Percentiles rank a stretch among this genome's conserved stretches.
Evolutionary conservation across 1,139 yeast species (phyloP).

Genomic region (Citeromyces siamensis): DNA sequence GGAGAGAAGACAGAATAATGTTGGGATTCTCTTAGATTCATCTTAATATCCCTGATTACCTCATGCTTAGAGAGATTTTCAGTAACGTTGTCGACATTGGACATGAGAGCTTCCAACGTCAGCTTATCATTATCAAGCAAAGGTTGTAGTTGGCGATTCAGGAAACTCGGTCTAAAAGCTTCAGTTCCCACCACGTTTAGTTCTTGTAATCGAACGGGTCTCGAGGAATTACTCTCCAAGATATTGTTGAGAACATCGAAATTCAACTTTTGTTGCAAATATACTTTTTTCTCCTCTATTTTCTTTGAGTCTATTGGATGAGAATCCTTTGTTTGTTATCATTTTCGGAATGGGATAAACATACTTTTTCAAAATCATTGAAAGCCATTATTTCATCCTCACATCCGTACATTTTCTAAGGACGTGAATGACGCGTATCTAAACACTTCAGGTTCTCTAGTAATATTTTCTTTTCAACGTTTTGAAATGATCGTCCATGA

Average conservation of each 20-base stretch:
- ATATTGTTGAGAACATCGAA: slow-evolving; percentile 27
- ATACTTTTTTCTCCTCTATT: slow-evolving; percentile 20
- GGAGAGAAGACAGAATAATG: slow-evolving; percentile 9
- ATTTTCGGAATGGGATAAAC: too few relatives aligned
- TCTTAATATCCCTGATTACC: slow-evolving; percentile 17
- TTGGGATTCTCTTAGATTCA: slow-evolving; percentile 16
- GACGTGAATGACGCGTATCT: too few relatives aligned
- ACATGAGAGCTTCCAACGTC: slow-evolving; percentile 27
- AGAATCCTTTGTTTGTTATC: not conserved
- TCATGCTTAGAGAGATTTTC: slow-evolving; percentile 26
- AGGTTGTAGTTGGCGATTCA: slow-evolving; percentile 42
- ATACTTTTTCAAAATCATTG: too few relatives aligned
- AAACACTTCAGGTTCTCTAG: too few relatives aligned
- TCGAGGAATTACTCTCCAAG: slow-evolving; percentile 26
- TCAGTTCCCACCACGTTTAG: slow-evolving; percentile 46
- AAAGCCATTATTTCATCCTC: too few relatives aligned
- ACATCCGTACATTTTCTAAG: too few relatives aligned
- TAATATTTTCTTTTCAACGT: too few relatives aligned
- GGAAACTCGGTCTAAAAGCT: slow-evolving; percentile 34
- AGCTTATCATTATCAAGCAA: slow-evolving; percentile 23
- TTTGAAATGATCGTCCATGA: too few relatives aligned
- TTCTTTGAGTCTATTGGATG: slow-evolving; percentile 15
- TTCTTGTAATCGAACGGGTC: slow-evolving; percentile 31
- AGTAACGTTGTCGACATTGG: slow-evolving; percentile 29
- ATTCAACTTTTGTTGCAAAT: slow-evolving; percentile 21